Evolutionary conservation across 1,139 yeast species (phyloP).

Genomic region (Saccharomyces pastorianus): DNA sequence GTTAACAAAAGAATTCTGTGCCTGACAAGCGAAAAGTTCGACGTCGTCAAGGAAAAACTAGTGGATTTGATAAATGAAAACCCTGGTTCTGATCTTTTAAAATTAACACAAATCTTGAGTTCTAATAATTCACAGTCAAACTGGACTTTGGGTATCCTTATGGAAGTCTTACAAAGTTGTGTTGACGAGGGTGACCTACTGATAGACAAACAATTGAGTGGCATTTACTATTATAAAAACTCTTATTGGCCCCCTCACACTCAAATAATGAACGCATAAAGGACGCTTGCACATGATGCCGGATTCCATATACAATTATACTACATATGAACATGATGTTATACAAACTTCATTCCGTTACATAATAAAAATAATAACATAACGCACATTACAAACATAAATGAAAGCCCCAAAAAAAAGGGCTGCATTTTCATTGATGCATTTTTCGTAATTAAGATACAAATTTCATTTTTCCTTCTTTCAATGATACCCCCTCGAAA

Average conservation of each 20-base stretch:
- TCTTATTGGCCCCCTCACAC: conserved; percentile 12
- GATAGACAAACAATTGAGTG: conserved; percentile 47
- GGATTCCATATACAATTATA: neutral
- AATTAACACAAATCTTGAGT: conserved; percentile 19
- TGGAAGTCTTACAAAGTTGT: conserved; percentile 58
- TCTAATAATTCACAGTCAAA: conserved; percentile 33
- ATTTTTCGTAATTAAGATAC: too few species aligned
- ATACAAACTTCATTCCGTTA: neutral
- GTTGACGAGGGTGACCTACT: conserved; percentile 51
- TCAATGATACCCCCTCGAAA: conserved; percentile 37
- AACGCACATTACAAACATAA: neutral
- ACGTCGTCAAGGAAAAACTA: conserved; percentile 33
- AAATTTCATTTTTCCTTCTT: too few species aligned
- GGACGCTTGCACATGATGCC: neutral
- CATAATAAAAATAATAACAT: neutral
- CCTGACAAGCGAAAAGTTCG: conserved; percentile 31
- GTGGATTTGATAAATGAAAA: conserved; percentile 29
- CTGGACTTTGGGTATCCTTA: conserved; percentile 66
- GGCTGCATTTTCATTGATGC: too few species aligned
- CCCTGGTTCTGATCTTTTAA: conserved; percentile 25
- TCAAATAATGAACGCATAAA: neutral
- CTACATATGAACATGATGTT: neutral
- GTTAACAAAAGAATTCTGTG: conserved; percentile 39
- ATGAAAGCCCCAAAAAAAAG: neutral
- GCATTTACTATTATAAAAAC: conserved; percentile 25